Conservation (phyloP, 106 monocot genomes). For the Apostasia shenzhenica region DNA sequence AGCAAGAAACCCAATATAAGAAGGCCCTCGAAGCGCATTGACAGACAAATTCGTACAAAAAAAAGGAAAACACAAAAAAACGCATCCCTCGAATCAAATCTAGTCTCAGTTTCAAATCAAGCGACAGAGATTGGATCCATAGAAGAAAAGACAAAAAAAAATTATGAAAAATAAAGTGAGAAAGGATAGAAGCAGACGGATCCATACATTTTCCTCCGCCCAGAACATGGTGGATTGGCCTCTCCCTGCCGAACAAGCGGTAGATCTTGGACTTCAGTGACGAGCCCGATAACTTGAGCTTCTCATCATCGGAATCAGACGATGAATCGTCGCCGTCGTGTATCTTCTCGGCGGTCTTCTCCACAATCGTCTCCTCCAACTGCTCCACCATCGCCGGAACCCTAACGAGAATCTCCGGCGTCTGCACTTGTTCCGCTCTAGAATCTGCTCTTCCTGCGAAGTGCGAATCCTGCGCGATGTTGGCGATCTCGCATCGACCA, state of each 20-base stretch:
- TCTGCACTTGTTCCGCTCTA: background rate
- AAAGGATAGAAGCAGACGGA: background rate
- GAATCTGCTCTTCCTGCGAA: background rate
- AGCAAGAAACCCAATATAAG: no score
- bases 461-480: background rate
- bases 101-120: no score
- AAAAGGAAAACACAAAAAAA: no score
- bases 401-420: background rate
- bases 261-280: slow-evolving; percentile 39
- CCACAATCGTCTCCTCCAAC: slow-evolving; percentile 22
- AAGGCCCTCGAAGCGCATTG: no score
- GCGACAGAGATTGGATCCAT: no score
- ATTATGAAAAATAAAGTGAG: no score
- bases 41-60: no score
- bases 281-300: slow-evolving; percentile 11
- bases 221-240: slow-evolving; percentile 55
- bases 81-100: no score
- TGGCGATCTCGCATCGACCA: no score
- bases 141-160: no score
- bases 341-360: slow-evolving; percentile 37
- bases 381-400: slow-evolving; percentile 22
- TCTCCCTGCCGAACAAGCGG: slow-evolving; percentile 62
- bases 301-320: slow-evolving; percentile 32
- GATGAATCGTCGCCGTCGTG: slow-evolving; percentile 23
- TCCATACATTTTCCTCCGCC: slow-evolving; percentile 55